A percentile compares a stretch with the other conserved stretches of the same genome.
These are phyloP conservation scores for Emmonsia crescens DNA, from an alignment of 2,329 filamentous ascomycete species.

Conservation along the genomic window DNA sequence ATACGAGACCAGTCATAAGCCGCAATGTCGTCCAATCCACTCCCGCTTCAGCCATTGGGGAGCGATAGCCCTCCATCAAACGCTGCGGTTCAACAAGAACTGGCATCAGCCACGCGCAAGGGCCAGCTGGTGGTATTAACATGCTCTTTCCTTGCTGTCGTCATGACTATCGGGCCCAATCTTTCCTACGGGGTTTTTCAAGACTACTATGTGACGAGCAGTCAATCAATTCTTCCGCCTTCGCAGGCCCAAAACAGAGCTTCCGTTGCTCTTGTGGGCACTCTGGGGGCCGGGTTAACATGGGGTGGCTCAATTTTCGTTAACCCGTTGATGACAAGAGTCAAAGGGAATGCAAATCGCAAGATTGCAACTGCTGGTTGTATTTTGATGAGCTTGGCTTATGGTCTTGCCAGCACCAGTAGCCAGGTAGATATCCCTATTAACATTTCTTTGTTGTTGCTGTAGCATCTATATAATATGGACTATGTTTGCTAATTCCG, in stretches of 20 bases:
- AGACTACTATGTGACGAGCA: conserved; percentile 34
- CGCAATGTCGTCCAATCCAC: not conserved
- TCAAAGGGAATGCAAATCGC: conserved; percentile 25
- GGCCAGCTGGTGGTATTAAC: conserved; percentile 36
- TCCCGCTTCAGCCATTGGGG: not conserved
- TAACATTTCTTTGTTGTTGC: not conserved
- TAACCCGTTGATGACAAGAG: conserved; percentile 38
- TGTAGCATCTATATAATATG: not conserved
- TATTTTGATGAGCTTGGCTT: conserved; percentile 29
- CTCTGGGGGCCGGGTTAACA: conserved; percentile 39
- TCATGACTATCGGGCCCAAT: conserved; percentile 41
- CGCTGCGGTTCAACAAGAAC: conserved; percentile 12
- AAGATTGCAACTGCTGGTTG: conserved; percentile 35
- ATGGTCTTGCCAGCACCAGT: conserved; percentile 8
- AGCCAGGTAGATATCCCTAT: conserved; percentile 1
- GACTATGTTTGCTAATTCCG: not conserved
- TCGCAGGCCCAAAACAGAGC: conserved; percentile 29
- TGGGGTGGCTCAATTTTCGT: conserved; percentile 42
- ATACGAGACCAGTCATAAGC: not conserved
- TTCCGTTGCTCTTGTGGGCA: conserved; percentile 40
- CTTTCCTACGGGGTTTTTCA: conserved; percentile 42
- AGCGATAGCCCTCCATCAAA: conserved; percentile 1
- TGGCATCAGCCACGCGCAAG: conserved; percentile 29
- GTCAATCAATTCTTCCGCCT: conserved; percentile 30
- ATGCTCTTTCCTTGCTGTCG: conserved; percentile 36